Evolutionary conservation across 257 asterid genomes (phyloP).

Genomic region (Rehmannia glutinosa): DNA sequence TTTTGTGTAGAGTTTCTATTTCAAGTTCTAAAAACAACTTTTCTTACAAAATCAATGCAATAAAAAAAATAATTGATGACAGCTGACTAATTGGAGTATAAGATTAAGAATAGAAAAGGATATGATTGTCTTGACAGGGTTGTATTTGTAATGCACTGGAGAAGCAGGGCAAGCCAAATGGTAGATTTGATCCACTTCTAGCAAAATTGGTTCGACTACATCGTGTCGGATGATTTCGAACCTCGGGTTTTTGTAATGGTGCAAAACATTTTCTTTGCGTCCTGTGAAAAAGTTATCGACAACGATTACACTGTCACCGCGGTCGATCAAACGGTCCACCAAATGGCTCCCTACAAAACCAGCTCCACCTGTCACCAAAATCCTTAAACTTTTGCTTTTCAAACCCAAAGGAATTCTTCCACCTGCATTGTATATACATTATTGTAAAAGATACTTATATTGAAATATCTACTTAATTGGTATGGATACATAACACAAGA

Average conservation of each 20-base stretch:
- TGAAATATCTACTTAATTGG: too few relatives aligned
- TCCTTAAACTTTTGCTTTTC: conserved; percentile 56
- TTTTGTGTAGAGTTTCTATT: too few relatives aligned
- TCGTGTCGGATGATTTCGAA: conserved; percentile 86
- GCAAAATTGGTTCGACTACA: conserved; percentile 81
- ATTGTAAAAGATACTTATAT: too few relatives aligned
- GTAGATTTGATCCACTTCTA: conserved; percentile 88
- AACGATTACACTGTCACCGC: conserved; percentile 83
- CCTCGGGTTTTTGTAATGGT: conserved; percentile 58
- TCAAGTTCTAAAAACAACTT: too few relatives aligned
- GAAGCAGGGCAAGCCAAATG: conserved; percentile 98
- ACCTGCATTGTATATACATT: too few relatives aligned
- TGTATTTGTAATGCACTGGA: conserved; percentile 88
- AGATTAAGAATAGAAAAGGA: too few relatives aligned
- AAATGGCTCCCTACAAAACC: conserved; percentile 95
- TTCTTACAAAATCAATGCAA: too few relatives aligned
- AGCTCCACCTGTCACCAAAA: conserved; percentile 89
- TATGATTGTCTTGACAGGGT: conserved; percentile 94
- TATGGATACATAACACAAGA: too few relatives aligned
- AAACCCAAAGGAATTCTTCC: conserved; percentile 63
- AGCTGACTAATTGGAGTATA: too few relatives aligned
- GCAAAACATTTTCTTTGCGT: conserved; percentile 58
- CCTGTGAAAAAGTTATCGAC: conserved; percentile 87
- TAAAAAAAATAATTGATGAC: too few relatives aligned
- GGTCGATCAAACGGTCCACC: conserved; percentile 71